Evolutionary conservation across 345 rosid species (phyloP).

Genomic region (Raphanus sativus): DNA sequence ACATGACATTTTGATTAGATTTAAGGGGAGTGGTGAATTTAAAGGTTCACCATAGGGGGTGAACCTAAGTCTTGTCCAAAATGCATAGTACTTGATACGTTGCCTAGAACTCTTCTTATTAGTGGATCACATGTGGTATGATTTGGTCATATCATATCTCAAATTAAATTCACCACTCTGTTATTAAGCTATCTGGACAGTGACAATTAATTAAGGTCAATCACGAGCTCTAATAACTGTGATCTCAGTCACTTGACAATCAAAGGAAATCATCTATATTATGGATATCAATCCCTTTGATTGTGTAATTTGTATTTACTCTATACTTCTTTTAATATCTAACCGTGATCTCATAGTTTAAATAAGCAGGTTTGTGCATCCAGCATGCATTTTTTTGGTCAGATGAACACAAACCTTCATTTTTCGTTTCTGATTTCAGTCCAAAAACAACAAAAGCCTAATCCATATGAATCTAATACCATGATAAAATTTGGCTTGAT

Average conservation of each 20-base stretch:
- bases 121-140: neutral
- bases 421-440: neutral
- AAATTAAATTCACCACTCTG: neutral
- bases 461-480: neutral
- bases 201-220: neutral
- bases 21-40: no score
- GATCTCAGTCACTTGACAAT: constrained; percentile 1
- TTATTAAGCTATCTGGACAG: neutral
- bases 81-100: neutral
- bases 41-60: no score
- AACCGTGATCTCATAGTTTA: neutral
- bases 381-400: neutral
- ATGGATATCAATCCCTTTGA: neutral
- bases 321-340: neutral
- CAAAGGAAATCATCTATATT: neutral
- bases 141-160: neutral
- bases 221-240: neutral
- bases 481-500: neutral
- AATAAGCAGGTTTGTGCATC: neutral
- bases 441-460: neutral
- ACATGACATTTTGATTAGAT: no score
- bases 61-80: no score
- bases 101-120: neutral
- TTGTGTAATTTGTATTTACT: neutral
- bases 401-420: neutral